Evolutionary conservation across 148 eudicot species (phyloP), one percentile per base, ranked within the genome.

Genomic region (Silene uniflora): DNA sequence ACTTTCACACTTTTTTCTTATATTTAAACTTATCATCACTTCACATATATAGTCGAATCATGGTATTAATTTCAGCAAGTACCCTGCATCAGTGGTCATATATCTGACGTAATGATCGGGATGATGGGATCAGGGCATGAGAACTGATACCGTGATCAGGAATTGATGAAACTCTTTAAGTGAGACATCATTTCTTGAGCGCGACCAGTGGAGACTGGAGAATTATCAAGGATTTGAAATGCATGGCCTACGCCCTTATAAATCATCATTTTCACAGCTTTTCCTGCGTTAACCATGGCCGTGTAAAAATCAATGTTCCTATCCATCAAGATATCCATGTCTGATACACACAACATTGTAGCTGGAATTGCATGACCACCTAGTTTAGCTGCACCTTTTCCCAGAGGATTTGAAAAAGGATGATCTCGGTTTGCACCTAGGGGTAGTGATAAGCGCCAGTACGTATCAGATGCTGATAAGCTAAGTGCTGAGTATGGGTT

Each of bases 371-470:
- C 46, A 21, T 73, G 7, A 32, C 80, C 76, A 8, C 79, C 58
- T 72, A 80, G 18, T 17, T 60, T 79, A 46, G 78, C 17, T 62
- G 66, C 82, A 67, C 77, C 77, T 42, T 77, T 80, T 7, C 73
- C 73, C 2, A 84, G 67, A 62, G 90, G 90, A 65, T 87, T 87
- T 71, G 86, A 85, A 87, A 91, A 91, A 5, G 87, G 85, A 75
- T 89, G 93, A 81, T 91, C 97, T 0, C 93, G 87, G 68, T 49
- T 83, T 22, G 90, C 79, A 71, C 93, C 89, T 10, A 49, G 23
- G 2, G 97, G 97, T 24, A 91, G 76, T 39, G 93, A 81, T 62
- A 91, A 21, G 72, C 86, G 77, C 97, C 97, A 89, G 69, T 89
- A 91, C 0, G 86, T 76, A 47, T 89, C 93, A 11, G 91, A 81